phyloP scores from a whole-genome alignment of 2,329 filamentous ascomycete species.

The Proliferodiscus dingleyae region DNA sequence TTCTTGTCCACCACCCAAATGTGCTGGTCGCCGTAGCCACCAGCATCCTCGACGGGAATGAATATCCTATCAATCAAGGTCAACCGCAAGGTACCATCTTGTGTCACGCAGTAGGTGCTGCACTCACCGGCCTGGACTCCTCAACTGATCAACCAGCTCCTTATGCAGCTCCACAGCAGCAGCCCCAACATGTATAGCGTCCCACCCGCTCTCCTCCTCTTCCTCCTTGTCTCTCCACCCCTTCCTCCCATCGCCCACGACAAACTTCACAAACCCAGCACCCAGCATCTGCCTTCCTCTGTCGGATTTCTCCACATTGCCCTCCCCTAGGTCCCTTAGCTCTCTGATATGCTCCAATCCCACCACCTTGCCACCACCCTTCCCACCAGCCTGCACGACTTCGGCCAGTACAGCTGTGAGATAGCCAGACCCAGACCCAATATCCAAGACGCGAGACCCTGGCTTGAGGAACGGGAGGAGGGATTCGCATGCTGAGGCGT shows the following conservation, averaged over 20 bases:
- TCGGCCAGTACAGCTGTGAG: conserved; percentile 84
- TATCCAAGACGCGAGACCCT: conserved; percentile 56
- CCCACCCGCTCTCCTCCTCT: conserved; percentile 58
- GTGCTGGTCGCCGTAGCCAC: conserved; percentile 44
- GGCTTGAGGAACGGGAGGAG: conserved; percentile 54
- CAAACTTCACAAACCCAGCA: conserved; percentile 62
- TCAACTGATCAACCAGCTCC: conserved; percentile 71
- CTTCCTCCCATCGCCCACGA: conserved; percentile 68
- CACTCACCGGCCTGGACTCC: conserved; percentile 61
- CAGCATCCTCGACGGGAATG: conserved; percentile 64
- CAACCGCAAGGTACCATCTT: background rate
- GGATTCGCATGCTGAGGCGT: conserved; percentile 59
- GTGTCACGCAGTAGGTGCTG: background rate
- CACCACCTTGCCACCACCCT: conserved; percentile 46
- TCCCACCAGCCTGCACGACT: conserved; percentile 19
- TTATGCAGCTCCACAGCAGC: conserved; percentile 70
- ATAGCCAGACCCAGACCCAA: conserved; percentile 76
- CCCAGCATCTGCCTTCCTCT: conserved; percentile 57
- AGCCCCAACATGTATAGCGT: conserved; percentile 94
- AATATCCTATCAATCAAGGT: conserved; percentile 52
- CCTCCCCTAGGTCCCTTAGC: conserved; percentile 56
- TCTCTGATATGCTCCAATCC: conserved; percentile 70
- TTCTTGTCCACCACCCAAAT: conserved; percentile 75
- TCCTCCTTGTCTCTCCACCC: conserved; percentile 51
- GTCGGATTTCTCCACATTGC: conserved; percentile 61